Conservation (phyloP, 768 basidiomycete genomes). For the Kwoniella dejecticola region DNA sequence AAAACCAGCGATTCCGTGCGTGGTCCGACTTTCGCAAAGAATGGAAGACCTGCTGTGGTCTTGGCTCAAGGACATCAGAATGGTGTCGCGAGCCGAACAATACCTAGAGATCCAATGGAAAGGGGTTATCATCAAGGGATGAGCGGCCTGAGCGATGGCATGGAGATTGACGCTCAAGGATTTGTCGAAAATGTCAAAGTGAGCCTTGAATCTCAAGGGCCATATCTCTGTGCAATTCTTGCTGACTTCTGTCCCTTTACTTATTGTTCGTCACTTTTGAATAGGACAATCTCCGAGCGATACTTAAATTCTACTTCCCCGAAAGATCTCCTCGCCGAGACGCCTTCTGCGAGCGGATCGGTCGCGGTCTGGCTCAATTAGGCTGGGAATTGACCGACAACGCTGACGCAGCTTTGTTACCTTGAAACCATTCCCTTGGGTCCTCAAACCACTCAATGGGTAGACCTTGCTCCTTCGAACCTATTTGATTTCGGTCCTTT, state of each 20-base stretch:
- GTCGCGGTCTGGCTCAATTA: slow-evolving; percentile 23
- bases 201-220: not conserved
- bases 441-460: too few relatives aligned
- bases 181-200: slow-evolving; percentile 35
- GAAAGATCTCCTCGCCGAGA: slow-evolving; percentile 15
- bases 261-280: not conserved
- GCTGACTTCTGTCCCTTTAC: not conserved
- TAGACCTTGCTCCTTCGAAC: too few relatives aligned
- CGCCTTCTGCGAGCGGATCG: slow-evolving; percentile 29
- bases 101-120: slow-evolving; percentile 16
- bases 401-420: slow-evolving; percentile 24
- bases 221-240: not conserved
- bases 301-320: slow-evolving; percentile 24
- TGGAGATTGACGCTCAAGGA: slow-evolving; percentile 29
- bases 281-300: slow-evolving; percentile 22
- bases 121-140: slow-evolving; percentile 19
- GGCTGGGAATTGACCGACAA: slow-evolving; percentile 34
- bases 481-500: too few relatives aligned
- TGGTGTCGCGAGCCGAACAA: not conserved
- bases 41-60: slow-evolving; percentile 6
- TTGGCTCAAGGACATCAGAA: slow-evolving; percentile 6
- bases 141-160: slow-evolving; percentile 19
- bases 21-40: slow-evolving; percentile 7
- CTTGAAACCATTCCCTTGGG: too few relatives aligned
- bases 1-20: slow-evolving; percentile 3